These are phyloP conservation scores for Candida sp. DNA, from an alignment of 1,139 yeast species.

Conservation along the genomic window DNA sequence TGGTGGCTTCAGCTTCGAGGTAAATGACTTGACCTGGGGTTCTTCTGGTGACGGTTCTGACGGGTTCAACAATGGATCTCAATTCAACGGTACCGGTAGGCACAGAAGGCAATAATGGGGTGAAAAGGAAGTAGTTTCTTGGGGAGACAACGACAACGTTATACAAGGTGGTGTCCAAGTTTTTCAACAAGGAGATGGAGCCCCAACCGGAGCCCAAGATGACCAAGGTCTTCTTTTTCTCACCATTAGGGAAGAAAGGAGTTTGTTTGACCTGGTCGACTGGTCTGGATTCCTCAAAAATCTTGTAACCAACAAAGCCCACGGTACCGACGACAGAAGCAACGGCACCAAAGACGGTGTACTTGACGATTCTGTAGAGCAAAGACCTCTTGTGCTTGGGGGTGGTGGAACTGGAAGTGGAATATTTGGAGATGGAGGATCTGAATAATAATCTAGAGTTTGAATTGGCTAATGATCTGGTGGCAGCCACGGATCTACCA, in stretches of 20 bases:
- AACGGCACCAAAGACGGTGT: constrained; percentile 30
- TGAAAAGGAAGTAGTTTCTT: constrained; percentile 92
- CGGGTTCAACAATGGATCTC: constrained; percentile 90
- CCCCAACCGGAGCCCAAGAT: constrained; percentile 98
- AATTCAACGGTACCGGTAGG: constrained; percentile 94
- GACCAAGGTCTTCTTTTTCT: constrained; percentile 86
- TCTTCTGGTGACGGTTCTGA: constrained; percentile 70
- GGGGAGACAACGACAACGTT: constrained; percentile 93
- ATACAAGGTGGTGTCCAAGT: constrained; percentile 84
- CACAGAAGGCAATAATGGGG: constrained; percentile 91
- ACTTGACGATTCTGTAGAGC: constrained; percentile 30
- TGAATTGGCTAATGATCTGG: constrained; percentile 22
- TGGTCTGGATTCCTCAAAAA: constrained; percentile 68
- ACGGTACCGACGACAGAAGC: constrained; percentile 37
- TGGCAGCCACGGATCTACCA: constrained; percentile 16
- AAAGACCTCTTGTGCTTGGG: constrained; percentile 13
- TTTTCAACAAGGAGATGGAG: constrained; percentile 78
- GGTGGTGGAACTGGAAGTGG: constrained; percentile 9
- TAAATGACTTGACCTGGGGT: constrained; percentile 81
- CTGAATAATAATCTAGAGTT: constrained; percentile 18
- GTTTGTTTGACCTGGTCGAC: constrained; percentile 57
- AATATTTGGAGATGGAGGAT: constrained; percentile 11
- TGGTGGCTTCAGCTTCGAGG: constrained; percentile 91
- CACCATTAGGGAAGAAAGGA: constrained; percentile 65
- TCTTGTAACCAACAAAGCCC: constrained; percentile 57